Conservation (phyloP, 176 grass and related monocot species). For the Carex kokanica region DNA sequence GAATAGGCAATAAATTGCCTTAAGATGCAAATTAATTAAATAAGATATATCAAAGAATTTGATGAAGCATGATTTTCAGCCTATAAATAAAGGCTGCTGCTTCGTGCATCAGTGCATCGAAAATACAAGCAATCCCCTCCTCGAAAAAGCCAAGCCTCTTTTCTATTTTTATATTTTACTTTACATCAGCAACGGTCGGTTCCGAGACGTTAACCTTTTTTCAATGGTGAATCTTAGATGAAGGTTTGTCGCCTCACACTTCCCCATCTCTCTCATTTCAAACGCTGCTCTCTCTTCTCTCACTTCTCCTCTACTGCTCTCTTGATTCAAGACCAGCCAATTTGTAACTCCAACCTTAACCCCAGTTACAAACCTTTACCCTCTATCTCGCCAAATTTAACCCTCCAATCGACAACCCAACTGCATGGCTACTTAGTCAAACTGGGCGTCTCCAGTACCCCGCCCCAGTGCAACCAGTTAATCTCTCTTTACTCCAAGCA, state of each 20-base stretch:
- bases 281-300: background rate
- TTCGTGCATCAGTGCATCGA: too few relatives aligned
- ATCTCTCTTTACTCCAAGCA: conserved; percentile 52
- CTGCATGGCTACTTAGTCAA: conserved; percentile 58
- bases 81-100: too few relatives aligned
- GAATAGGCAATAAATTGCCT: too few relatives aligned
- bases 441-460: conserved; percentile 36
- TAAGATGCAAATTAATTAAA: too few relatives aligned
- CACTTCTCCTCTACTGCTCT: conserved; percentile 4
- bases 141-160: too few relatives aligned
- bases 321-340: background rate
- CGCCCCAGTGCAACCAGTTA: conserved; percentile 49
- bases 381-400: background rate
- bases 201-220: too few relatives aligned
- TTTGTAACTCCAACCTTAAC: background rate
- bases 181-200: too few relatives aligned
- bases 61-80: too few relatives aligned
- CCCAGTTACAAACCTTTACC: background rate
- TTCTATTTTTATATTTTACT: too few relatives aligned
- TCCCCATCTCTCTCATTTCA: background rate
- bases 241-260: conserved; percentile 4
- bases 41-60: too few relatives aligned
- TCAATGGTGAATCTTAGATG: conserved; percentile 17
- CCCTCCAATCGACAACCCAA: conserved; percentile 20
- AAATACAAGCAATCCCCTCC: too few relatives aligned